A percentile compares a stretch with the other conserved stretches of the same genome.
Evolutionary conservation across 495 filamentous ascomycete species (phyloP).

Genomic region (Penicillium malachiteum): DNA sequence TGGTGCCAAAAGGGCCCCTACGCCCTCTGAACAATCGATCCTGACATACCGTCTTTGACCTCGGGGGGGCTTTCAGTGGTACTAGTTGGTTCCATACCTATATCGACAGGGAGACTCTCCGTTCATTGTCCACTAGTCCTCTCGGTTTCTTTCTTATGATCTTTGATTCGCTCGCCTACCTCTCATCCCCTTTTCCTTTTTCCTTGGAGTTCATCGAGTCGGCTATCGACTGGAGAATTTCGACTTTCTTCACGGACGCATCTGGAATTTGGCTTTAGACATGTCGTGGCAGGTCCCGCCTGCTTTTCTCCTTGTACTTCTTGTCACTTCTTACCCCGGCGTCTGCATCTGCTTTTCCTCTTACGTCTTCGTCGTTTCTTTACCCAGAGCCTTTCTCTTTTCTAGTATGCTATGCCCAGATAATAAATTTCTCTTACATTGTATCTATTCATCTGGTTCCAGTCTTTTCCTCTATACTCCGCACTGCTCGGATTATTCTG

Average conservation of each 20-base stretch:
- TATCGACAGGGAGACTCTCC: constrained; percentile 16
- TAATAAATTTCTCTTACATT: constrained; percentile 37
- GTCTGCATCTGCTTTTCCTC: constrained; percentile 38
- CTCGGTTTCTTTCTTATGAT: constrained; percentile 19
- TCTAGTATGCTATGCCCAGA: constrained; percentile 42
- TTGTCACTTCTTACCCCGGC: constrained; percentile 33
- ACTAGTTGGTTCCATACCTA: background rate
- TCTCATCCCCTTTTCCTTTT: background rate
- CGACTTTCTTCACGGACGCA: constrained; percentile 18
- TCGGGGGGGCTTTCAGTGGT: background rate
- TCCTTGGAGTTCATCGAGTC: constrained; percentile 8
- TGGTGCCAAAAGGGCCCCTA: background rate
- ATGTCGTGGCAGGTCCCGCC: constrained; percentile 32
- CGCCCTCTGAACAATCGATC: constrained; percentile 1
- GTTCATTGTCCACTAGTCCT: constrained; percentile 14
- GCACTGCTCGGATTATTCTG: too few relatives aligned
- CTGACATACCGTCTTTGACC: constrained; percentile 6
- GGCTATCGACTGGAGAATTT: constrained; percentile 10
- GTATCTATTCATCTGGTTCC: constrained; percentile 12
- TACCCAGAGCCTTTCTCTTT: constrained; percentile 17
- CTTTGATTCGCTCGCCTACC: constrained; percentile 17
- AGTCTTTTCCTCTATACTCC: background rate
- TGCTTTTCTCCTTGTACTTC: constrained; percentile 26
- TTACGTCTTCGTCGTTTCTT: constrained; percentile 13
- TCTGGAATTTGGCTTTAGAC: constrained; percentile 40